Evolutionary conservation across 1,284 basidiomycete species (phyloP).

Genomic region (Irpex sp.): DNA sequence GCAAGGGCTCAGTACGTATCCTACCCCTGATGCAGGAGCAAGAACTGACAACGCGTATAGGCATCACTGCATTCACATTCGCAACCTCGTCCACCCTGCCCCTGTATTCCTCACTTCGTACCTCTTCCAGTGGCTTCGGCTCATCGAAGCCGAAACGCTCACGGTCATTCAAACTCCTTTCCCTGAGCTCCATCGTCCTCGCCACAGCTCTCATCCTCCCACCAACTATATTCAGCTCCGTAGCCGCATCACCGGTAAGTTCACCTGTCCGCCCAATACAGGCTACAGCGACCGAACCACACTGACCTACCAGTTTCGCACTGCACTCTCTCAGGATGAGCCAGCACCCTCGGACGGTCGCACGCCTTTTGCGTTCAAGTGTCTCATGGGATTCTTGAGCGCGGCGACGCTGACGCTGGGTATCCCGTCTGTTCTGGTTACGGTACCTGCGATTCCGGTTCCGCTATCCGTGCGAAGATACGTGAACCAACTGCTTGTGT

Average conservation of each 20-base stretch:
- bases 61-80: constrained; percentile 55
- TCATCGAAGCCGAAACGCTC: constrained; percentile 41
- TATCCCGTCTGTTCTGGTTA: constrained; percentile 55
- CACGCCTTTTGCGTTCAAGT: constrained; percentile 17
- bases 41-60: constrained; percentile 23
- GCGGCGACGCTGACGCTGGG: constrained; percentile 50
- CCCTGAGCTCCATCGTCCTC: constrained; percentile 41
- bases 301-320: neutral
- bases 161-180: constrained; percentile 55
- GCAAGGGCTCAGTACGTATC: constrained; percentile 56
- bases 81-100: constrained; percentile 58
- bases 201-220: constrained; percentile 51
- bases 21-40: neutral
- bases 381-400: constrained; percentile 38
- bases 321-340: constrained; percentile 15
- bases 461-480: constrained; percentile 35
- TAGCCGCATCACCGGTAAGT: constrained; percentile 35
- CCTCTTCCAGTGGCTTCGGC: constrained; percentile 28
- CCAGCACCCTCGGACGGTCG: constrained; percentile 11
- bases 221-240: constrained; percentile 45
- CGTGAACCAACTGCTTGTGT: constrained; percentile 39
- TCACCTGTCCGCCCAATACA: constrained; percentile 11
- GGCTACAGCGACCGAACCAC: neutral
- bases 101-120: constrained; percentile 54
- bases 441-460: constrained; percentile 44